Evolutionary conservation across 352 stramenopile species (phyloP), one percentile per base, ranked within the genome.

Genomic region (Globisporangium nagaii): DNA sequence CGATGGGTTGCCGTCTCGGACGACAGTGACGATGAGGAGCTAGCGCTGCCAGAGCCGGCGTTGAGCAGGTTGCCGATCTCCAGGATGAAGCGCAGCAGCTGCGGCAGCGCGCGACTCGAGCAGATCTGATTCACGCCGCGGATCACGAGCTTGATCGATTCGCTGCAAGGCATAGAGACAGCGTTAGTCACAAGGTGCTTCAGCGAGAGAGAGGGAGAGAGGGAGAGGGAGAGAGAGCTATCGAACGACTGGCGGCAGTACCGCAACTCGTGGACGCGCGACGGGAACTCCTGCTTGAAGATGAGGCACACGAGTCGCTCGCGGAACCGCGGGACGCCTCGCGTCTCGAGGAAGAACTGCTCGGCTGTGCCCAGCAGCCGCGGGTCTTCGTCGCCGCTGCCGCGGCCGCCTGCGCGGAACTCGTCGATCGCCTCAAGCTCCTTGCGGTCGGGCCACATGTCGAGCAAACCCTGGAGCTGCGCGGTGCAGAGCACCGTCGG

Each of bases 361-460:
- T 94, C 84, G 1, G 84, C 79, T 70, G 85, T 42, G 7, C 20
- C 28, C 24, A 39, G 4, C 12, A 56, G 27, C 22, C 43, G 52
- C 19, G 34, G n/a, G n/a, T n/a, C n/a, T n/a, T n/a, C n/a, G n/a
- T n/a, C n/a, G n/a, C n/a, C n/a, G n/a, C n/a, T n/a, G n/a, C n/a
- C 10, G 17, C 1, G 13, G 4, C 45, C 45, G 79, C 73, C 40
- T 61, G 79, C 80, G 40, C 66, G 32, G 41, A 80, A 93, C 13
- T 79, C 64, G 45, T 86, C 63, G 39, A 93, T 86, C 13, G 72
- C 66, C 25, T 86, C 69, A 58, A 88, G 77, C 56, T 91, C 84
- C n/a, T 67, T 66, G 47, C 64, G 67, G 36, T 90, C 84, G 0
- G 84, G 81, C 79, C 84, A 91, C 73, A 93, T 90, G 37, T 93